A percentile compares a stretch with the other conserved stretches of the same genome.
phyloP scores from a whole-genome alignment of 495 filamentous ascomycete species.

The Cairneyella variabilis region DNA sequence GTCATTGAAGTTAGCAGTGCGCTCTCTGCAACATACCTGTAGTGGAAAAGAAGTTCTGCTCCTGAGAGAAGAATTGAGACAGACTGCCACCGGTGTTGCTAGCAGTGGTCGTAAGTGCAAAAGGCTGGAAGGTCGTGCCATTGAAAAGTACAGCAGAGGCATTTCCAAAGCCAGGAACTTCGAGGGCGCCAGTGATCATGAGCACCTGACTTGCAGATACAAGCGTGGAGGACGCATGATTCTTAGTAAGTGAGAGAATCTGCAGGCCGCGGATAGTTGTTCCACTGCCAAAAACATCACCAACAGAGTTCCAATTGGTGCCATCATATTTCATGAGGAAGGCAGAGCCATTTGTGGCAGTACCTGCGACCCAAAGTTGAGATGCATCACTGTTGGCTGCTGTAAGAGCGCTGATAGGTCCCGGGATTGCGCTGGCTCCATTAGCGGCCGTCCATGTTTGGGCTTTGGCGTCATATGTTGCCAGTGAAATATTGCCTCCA shows the following conservation, averaged over 20 bases:
- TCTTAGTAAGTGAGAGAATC: conserved; percentile 62
- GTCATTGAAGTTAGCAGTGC: too few species aligned
- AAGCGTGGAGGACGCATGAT: conserved; percentile 62
- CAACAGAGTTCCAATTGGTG: conserved; percentile 46
- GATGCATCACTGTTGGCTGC: conserved; percentile 62
- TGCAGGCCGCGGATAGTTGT: conserved; percentile 76
- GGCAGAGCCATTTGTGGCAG: conserved; percentile 57
- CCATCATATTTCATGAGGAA: conserved; percentile 78
- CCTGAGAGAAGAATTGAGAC: conserved; percentile 72
- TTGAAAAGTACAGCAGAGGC: conserved; percentile 87
- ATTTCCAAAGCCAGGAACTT: conserved; percentile 70
- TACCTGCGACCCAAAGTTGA: conserved; percentile 78
- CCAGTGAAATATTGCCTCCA: conserved; percentile 56
- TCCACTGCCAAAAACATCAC: conserved; percentile 52
- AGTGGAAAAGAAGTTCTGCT: conserved; percentile 58
- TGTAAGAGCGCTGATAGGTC: conserved; percentile 71
- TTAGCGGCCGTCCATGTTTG: conserved; percentile 61
- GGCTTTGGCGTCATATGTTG: conserved; percentile 64
- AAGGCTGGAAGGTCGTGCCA: conserved; percentile 71
- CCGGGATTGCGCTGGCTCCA: conserved; percentile 66
- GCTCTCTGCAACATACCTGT: conserved; percentile 18
- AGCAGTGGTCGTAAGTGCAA: conserved; percentile 64
- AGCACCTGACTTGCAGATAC: conserved; percentile 64
- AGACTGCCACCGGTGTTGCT: conserved; percentile 60
- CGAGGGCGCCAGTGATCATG: conserved; percentile 77